phyloP scores from a whole-genome alignment of 805 yeast genomes.

The Metschnikowia drakensbergensis region DNA sequence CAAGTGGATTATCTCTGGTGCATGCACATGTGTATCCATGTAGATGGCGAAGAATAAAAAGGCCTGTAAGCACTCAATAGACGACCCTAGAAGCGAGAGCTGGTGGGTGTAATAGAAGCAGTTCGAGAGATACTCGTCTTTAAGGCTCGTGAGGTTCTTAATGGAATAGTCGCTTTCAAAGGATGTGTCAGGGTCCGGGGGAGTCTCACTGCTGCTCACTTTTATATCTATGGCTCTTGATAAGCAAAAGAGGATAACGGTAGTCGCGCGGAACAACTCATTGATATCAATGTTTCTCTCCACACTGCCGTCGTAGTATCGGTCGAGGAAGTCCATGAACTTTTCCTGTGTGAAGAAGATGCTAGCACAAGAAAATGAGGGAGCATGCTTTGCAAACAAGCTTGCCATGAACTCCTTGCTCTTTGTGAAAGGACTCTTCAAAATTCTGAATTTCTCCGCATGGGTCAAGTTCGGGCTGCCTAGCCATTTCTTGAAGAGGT shows the following conservation, averaged over 20 bases:
- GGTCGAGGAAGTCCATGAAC: background rate
- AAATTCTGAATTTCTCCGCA: slow-evolving; percentile 16
- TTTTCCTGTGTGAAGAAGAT: slow-evolving; percentile 3
- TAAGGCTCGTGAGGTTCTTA: background rate
- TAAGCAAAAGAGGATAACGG: slow-evolving; percentile 10
- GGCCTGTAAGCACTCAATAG: slow-evolving; percentile 9
- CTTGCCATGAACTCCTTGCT: slow-evolving; percentile 11
- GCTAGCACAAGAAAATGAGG: slow-evolving; percentile 2
- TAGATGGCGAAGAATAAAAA: slow-evolving; percentile 7
- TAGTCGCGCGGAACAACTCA: slow-evolving; percentile 9
- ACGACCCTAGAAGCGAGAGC: slow-evolving; percentile 2
- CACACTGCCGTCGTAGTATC: slow-evolving; percentile 8
- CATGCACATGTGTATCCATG: slow-evolving; percentile 7
- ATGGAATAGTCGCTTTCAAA: background rate
- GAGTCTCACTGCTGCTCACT: background rate
- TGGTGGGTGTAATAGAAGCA: slow-evolving; percentile 4
- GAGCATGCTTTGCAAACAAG: slow-evolving; percentile 5
- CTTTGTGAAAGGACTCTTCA: slow-evolving; percentile 24
- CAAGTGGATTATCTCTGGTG: slow-evolving; percentile 28
- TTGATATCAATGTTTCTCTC: slow-evolving; percentile 3
- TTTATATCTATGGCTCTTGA: background rate
- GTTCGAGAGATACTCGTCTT: slow-evolving; percentile 1
- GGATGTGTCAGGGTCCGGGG: background rate
- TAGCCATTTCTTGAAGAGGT: slow-evolving; percentile 25
- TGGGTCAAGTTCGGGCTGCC: slow-evolving; percentile 28